A percentile compares a stretch with the other conserved stretches of the same genome.
Conservation (phyloP, 768 basidiomycete genomes). For the Trichaptum fuscoviolaceum region DNA sequence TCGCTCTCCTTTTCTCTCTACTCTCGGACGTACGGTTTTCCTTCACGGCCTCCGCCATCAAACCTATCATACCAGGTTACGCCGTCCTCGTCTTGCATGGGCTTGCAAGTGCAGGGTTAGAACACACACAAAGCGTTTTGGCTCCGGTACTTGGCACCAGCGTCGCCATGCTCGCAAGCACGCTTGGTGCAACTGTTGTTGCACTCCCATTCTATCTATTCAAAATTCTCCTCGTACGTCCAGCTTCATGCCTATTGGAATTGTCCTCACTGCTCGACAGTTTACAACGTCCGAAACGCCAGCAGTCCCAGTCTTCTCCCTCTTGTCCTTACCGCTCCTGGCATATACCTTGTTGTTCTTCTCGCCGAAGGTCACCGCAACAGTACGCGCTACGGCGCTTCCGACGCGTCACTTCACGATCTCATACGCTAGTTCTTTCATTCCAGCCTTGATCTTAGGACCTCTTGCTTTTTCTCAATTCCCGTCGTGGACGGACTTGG, state of each 20-base stretch:
- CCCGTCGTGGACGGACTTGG: constrained; percentile 53
- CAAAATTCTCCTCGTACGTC: constrained; percentile 50
- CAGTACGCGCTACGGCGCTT: constrained; percentile 42
- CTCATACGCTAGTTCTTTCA: constrained; percentile 50
- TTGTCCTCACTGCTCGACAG: constrained; percentile 25
- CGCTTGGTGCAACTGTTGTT: constrained; percentile 58
- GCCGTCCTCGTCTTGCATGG: constrained; percentile 57
- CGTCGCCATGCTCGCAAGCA: constrained; percentile 49
- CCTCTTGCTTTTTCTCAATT: constrained; percentile 57
- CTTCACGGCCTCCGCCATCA: not conserved
- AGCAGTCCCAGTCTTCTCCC: constrained; percentile 48
- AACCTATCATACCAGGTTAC: constrained; percentile 54
- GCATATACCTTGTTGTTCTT: constrained; percentile 59
- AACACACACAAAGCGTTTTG: constrained; percentile 55
- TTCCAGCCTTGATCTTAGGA: constrained; percentile 50
- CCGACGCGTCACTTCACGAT: constrained; percentile 51
- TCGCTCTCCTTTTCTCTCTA: constrained; percentile 51
- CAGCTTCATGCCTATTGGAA: not conserved
- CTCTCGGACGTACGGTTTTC: constrained; percentile 46
- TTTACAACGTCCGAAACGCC: constrained; percentile 47
- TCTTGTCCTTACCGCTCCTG: constrained; percentile 56
- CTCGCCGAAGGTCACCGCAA: constrained; percentile 44
- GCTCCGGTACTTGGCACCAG: constrained; percentile 53
- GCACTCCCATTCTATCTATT: constrained; percentile 62
- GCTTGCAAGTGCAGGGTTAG: constrained; percentile 52